A percentile compares a stretch with the other conserved stretches of the same genome.
These are phyloP conservation scores for Candida mesenterica DNA, from an alignment of 1,139 yeast genomes.

Conservation along the genomic window DNA sequence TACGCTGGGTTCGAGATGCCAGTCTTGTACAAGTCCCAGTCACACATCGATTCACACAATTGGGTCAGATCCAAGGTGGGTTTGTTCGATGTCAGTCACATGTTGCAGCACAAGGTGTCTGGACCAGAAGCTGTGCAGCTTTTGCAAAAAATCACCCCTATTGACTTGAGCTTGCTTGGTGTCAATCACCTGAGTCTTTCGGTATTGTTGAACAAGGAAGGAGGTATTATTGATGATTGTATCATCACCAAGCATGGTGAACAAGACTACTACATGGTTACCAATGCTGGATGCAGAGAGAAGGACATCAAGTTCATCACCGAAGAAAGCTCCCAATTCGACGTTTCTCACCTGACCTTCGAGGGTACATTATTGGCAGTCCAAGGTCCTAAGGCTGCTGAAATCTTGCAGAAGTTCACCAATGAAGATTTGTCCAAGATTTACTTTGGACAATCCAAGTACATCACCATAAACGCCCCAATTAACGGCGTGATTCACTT, in stretches of 20 bases:
- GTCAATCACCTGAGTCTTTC: conserved; percentile 70
- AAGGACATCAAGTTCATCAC: conserved; percentile 69
- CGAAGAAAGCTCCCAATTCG: conserved; percentile 46
- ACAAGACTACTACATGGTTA: conserved; percentile 83
- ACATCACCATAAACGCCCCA: conserved; percentile 47
- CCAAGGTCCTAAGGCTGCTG: conserved; percentile 85
- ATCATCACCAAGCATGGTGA: conserved; percentile 82
- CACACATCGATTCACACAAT: conserved; percentile 88
- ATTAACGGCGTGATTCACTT: conserved; percentile 53
- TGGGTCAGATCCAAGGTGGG: conserved; percentile 93
- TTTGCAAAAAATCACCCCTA: conserved; percentile 79
- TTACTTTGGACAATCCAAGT: conserved; percentile 72
- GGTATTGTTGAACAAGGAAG: conserved; percentile 68
- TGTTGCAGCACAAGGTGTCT: conserved; percentile 80
- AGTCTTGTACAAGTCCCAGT: conserved; percentile 73
- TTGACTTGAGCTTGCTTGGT: conserved; percentile 61
- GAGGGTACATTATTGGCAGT: conserved; percentile 82
- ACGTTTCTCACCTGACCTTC: conserved; percentile 60
- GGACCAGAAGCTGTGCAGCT: conserved; percentile 72
- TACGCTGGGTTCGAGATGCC: conserved; percentile 97
- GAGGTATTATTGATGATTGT: conserved; percentile 91
- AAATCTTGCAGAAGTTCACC: conserved; percentile 63
- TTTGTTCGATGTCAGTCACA: conserved; percentile 92
- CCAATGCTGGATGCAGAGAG: conserved; percentile 93
- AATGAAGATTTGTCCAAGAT: conserved; percentile 55